These are phyloP conservation scores for Plectosphaerella plurivora DNA, from an alignment of 2,329 filamentous ascomycete genomes.

Conservation along the genomic window DNA sequence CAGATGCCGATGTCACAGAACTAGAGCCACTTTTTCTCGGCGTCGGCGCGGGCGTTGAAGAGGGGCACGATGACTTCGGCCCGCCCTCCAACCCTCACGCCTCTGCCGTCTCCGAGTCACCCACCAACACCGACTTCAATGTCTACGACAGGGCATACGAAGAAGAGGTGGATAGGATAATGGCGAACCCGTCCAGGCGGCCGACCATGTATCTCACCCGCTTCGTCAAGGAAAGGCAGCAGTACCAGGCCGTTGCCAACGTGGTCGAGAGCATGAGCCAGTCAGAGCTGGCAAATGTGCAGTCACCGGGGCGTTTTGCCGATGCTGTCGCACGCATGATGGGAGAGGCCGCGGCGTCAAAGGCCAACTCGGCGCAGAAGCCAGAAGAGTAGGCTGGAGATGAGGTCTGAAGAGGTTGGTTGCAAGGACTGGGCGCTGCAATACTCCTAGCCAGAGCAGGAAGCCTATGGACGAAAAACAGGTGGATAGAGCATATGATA, in stretches of 20 bases:
- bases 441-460: no score
- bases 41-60: constrained; percentile 63
- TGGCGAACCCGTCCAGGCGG: constrained; percentile 31
- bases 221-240: constrained; percentile 39
- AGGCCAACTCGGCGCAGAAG: no score
- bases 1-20: constrained; percentile 38
- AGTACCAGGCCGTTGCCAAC: constrained; percentile 30
- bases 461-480: no score
- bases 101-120: constrained; percentile 73
- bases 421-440: no score
- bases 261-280: constrained; percentile 26
- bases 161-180: constrained; percentile 73
- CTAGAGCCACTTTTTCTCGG: constrained; percentile 64
- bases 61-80: constrained; percentile 37
- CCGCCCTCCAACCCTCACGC: constrained; percentile 18
- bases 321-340: constrained; percentile 9
- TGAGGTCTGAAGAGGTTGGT: no score
- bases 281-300: background rate
- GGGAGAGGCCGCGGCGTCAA: background rate
- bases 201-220: constrained; percentile 45
- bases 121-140: constrained; percentile 76
- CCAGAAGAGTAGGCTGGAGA: no score
- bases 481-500: no score
- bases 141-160: constrained; percentile 88
- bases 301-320: constrained; percentile 8